Evolutionary conservation across 306 rosid genomes (phyloP).

Genomic region (Comarum palustre): DNA sequence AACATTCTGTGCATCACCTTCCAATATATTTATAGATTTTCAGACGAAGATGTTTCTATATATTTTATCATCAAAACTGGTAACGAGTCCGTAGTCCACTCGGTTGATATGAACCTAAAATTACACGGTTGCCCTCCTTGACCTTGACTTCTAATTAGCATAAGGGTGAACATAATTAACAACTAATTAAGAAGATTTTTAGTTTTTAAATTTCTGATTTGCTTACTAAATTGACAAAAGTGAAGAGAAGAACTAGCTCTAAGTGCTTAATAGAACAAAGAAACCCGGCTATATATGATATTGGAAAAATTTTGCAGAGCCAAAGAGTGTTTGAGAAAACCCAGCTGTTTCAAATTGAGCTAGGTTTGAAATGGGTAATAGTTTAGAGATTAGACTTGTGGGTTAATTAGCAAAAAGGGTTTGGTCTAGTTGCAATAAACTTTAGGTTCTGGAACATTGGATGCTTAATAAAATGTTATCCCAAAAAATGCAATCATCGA

Average conservation of each 20-base stretch:
- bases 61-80: conserved; percentile 17
- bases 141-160: conserved; percentile 27
- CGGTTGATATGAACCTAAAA: conserved; percentile 26
- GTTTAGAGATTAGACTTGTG: not conserved
- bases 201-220: not conserved
- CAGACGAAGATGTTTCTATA: not conserved
- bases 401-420: not conserved
- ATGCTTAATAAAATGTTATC: not conserved
- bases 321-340: not conserved
- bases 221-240: not conserved
- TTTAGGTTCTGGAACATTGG: conserved; percentile 41
- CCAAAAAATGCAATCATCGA: not conserved
- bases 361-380: not conserved
- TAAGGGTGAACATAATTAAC: not conserved
- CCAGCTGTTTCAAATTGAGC: conserved; percentile 9
- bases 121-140: conserved; percentile 56
- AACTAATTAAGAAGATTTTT: not conserved
- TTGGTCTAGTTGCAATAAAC: conserved; percentile 23
- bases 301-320: conserved; percentile 5
- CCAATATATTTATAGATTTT: not conserved
- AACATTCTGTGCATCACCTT: conserved; percentile 21
- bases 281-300: conserved; percentile 24
- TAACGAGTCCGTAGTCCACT: conserved; percentile 37
- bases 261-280: not conserved
- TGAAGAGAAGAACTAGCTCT: not conserved